A percentile compares a stretch with the other conserved stretches of the same genome.
These are phyloP conservation scores for Penicillium canariense DNA, from an alignment of 495 filamentous ascomycete species.

Conservation along the genomic window DNA sequence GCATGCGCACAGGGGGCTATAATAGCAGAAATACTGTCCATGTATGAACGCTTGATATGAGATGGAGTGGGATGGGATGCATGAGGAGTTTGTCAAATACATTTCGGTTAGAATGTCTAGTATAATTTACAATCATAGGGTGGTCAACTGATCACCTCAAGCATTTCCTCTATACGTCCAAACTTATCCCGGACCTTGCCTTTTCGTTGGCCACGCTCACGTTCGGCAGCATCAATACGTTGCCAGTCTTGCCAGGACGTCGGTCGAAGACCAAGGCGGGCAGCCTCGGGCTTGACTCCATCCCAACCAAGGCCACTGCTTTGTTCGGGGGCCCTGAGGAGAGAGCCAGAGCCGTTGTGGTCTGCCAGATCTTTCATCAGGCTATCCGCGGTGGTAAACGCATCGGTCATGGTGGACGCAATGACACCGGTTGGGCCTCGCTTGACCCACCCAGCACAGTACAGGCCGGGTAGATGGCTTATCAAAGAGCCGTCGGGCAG, in stretches of 20 bases:
- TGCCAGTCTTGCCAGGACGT: slow-evolving; percentile 82
- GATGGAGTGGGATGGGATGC: not conserved
- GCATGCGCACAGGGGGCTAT: no score
- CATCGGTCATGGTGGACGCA: slow-evolving; percentile 93
- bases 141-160: slow-evolving; percentile 48
- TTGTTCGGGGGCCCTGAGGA: slow-evolving; percentile 43
- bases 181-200: slow-evolving; percentile 91
- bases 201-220: slow-evolving; percentile 54
- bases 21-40: no score
- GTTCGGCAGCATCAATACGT: slow-evolving; percentile 79
- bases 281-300: slow-evolving; percentile 56
- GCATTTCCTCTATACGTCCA: slow-evolving; percentile 72
- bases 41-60: no score
- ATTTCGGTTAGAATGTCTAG: slow-evolving; percentile 1
- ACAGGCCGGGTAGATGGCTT: slow-evolving; percentile 70
- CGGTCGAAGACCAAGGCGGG: slow-evolving; percentile 44
- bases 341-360: slow-evolving; percentile 31
- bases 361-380: slow-evolving; percentile 68
- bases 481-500: slow-evolving; percentile 39
- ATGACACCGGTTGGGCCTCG: slow-evolving; percentile 93
- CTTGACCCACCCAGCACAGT: slow-evolving; percentile 97
- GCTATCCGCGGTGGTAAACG: slow-evolving; percentile 82
- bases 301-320: slow-evolving; percentile 70
- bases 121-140: slow-evolving; percentile 13
- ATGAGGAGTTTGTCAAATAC: not conserved